phyloP scores from a whole-genome alignment of 106 monocot species.

The Cymbidium sinense region DNA sequence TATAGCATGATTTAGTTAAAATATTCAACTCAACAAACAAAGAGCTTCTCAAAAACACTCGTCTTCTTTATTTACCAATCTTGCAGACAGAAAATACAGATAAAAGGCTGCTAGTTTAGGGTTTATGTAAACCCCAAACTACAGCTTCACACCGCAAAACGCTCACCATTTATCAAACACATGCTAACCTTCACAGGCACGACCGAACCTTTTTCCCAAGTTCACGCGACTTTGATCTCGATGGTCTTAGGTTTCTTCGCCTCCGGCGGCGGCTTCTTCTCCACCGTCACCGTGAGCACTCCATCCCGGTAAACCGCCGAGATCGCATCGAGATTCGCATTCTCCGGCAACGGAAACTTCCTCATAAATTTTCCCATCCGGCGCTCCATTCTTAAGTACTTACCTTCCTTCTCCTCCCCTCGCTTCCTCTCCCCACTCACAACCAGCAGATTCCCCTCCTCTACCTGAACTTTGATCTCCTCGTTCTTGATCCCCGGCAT shows the following conservation, averaged over 20 bases:
- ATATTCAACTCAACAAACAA: no score
- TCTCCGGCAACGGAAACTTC: conserved; percentile 50
- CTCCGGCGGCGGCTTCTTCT: conserved; percentile 70
- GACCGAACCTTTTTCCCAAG: no score
- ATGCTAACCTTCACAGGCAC: no score
- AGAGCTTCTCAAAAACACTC: no score
- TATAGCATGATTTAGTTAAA: no score
- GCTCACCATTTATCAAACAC: no score
- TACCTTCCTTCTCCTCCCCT: conserved; percentile 32
- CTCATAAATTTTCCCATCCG: conserved; percentile 77
- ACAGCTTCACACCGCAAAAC: no score
- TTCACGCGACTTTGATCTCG: conserved; percentile 59
- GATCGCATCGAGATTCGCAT: conserved; percentile 39
- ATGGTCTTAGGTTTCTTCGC: conserved; percentile 86
- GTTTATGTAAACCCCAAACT: no score
- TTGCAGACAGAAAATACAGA: no score
- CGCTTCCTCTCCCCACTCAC: conserved; percentile 35
- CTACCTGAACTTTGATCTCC: conserved; percentile 48
- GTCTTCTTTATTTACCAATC: no score
- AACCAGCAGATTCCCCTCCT: conserved; percentile 34
- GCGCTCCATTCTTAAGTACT: conserved; percentile 65
- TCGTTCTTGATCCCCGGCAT: conserved; percentile 58
- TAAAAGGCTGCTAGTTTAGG: no score
- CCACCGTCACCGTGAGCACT: conserved; percentile 58
- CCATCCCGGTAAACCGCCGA: conserved; percentile 57